Base-by-base conservation (phyloP, 768 basidiomycete species). In the Auriscalpium microsporum region DNA sequence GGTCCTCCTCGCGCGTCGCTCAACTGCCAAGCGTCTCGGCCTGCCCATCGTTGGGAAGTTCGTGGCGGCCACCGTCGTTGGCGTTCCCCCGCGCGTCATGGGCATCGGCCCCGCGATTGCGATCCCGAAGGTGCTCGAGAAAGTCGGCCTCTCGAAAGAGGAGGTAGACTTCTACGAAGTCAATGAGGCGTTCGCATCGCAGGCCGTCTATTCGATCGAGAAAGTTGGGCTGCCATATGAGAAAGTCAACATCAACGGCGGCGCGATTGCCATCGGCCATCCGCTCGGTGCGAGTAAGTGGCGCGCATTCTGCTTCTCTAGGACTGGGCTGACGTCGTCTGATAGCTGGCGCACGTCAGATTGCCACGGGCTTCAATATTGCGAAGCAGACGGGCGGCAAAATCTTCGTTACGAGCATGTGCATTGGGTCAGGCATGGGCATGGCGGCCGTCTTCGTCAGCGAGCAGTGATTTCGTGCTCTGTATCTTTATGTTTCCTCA, bases 161-260 rank as follows among this genome's bases (percentile, higher is more conserved):
- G 93, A 94, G 63, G 73, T 95, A 61, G 92, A 95, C 72, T 90
- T 94, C 66, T 95, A 75, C 71, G 90, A 94, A 72, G 91, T 92
- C 70, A 94, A 94, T 67, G 91, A 93, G 70, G 91, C 92, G 34
- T 94, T 93, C 66, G 90, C 92, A 33, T 82, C 79, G 34, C 87
- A 89, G 68, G 90, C 90, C 2, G 73, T 94, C 45, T 90, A 85
- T 72, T 79, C 73, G 47, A 69, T 93, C 33, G 71, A 88, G 60
- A 78, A 81, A 60, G 70, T 95, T 52, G 81, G 81, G 21, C 80
- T 94, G 59, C 79, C 83, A 2, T 78, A 75, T 57, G 79, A 82
- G 63, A 94, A 90, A 70, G 90, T 95, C 48, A 95, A 95, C 74
- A 68, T 86, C 37, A 78, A 85, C 57, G 94, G 93, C 45, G 93